Percentiles rank a stretch among this genome's conserved stretches.
Conservation (phyloP, 2,329 filamentous ascomycete species). For the Aulographum hederae region DNA sequence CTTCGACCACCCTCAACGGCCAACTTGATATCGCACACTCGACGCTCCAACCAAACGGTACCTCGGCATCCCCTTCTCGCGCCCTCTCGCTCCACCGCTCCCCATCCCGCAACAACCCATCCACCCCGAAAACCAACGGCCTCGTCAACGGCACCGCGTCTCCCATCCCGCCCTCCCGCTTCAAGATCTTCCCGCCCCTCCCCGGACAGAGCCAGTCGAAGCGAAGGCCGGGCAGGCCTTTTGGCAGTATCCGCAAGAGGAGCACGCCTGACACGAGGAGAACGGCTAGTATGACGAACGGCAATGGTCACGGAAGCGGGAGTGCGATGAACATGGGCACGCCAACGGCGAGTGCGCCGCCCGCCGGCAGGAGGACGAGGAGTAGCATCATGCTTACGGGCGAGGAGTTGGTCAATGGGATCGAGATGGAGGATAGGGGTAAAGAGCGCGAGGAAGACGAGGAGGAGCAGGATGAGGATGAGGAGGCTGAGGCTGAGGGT, state of each 20-base stretch:
- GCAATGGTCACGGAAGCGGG: neutral
- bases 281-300: neutral
- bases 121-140: conserved; percentile 3
- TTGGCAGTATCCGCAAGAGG: conserved; percentile 16
- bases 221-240: conserved; percentile 18
- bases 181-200: conserved; percentile 60
- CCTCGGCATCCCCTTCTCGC: neutral
- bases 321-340: neutral
- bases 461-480: conserved; percentile 11
- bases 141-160: conserved; percentile 4
- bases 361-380: conserved; percentile 11
- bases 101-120: conserved; percentile 2
- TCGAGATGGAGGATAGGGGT: conserved; percentile 1
- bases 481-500: conserved; percentile 10
- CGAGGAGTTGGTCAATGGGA: conserved; percentile 16
- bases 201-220: conserved; percentile 25
- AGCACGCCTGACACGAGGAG: conserved; percentile 10
- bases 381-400: too few relatives aligned
- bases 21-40: conserved; percentile 3
- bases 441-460: conserved; percentile 9
- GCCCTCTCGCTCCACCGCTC: conserved; percentile 1
- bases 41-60: conserved; percentile 2
- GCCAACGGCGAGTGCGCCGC: neutral
- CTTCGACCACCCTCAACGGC: neutral
- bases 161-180: conserved; percentile 48